Percentiles rank a stretch among this genome's conserved stretches.
Evolutionary conservation across 2,329 filamentous ascomycete genomes (phyloP).

Genomic region (Pseudogymnoascus sp.): DNA sequence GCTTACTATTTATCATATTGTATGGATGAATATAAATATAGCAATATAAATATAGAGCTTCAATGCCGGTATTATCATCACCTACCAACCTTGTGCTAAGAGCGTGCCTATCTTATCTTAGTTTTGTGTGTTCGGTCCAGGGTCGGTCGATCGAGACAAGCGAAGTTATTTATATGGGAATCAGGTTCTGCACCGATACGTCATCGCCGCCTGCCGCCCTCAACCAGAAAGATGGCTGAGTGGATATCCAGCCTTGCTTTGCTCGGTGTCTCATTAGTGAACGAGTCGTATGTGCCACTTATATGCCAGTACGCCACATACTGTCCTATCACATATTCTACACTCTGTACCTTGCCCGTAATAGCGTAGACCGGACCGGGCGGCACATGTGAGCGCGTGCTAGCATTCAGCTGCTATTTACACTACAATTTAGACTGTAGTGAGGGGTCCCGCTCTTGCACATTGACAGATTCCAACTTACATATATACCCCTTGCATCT

Average conservation of each 20-base stretch:
- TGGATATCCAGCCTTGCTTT: conserved; percentile 1
- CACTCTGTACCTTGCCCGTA: background rate
- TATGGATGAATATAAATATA: background rate
- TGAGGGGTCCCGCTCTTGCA: conserved; percentile 2
- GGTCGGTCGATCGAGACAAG: background rate
- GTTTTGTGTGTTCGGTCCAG: background rate
- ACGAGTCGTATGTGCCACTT: background rate
- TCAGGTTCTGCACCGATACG: conserved; percentile 1
- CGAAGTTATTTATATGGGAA: conserved; percentile 7
- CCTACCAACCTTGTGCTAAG: background rate
- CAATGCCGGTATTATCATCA: background rate
- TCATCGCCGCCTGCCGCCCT: background rate
- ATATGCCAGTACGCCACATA: background rate
- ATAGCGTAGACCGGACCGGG: background rate
- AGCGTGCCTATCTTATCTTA: background rate
- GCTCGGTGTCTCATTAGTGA: background rate
- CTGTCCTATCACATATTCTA: background rate
- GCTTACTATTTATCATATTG: background rate
- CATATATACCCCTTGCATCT: background rate
- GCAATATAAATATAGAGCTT: background rate
- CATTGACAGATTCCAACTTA: conserved; percentile 1
- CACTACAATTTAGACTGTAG: background rate
- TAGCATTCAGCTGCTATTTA: background rate
- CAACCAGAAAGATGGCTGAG: background rate
- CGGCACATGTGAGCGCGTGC: conserved; percentile 1